A percentile compares a stretch with the other conserved stretches of the same genome.
Conservation (phyloP, 495 filamentous ascomycete species). For the Neurospora intermedia region DNA sequence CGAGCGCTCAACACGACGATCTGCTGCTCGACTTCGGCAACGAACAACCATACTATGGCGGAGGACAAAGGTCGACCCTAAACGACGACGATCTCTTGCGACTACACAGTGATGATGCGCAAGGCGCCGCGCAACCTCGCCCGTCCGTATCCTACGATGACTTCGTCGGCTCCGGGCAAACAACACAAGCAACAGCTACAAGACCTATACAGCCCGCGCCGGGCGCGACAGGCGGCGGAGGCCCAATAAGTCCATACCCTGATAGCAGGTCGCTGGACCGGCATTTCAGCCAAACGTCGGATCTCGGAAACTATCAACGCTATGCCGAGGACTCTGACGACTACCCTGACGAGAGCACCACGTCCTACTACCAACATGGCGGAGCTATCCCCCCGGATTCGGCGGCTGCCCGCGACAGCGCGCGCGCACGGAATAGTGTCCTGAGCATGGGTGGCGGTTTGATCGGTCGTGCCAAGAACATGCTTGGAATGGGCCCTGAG, state of each 20-base stretch:
- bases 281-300: slow-evolving; percentile 76
- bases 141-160: slow-evolving; percentile 90
- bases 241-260: slow-evolving; percentile 40
- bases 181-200: slow-evolving; percentile 5
- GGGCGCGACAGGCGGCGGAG: slow-evolving; percentile 15
- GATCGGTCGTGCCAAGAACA: slow-evolving; percentile 75
- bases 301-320: slow-evolving; percentile 72
- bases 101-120: slow-evolving; percentile 52
- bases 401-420: slow-evolving; percentile 37
- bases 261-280: slow-evolving; percentile 32
- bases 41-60: slow-evolving; percentile 57
- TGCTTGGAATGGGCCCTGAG: slow-evolving; percentile 72
- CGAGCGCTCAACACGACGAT: slow-evolving; percentile 48
- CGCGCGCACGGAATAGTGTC: slow-evolving; percentile 75
- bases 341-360: slow-evolving; percentile 59
- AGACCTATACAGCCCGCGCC: slow-evolving; percentile 22
- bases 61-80: slow-evolving; percentile 57
- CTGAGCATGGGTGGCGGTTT: slow-evolving; percentile 77
- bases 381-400: slow-evolving; percentile 37
- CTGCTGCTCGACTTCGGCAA: slow-evolving; percentile 66
- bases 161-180: slow-evolving; percentile 60
- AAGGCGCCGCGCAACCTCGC: slow-evolving; percentile 52
- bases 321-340: slow-evolving; percentile 81
- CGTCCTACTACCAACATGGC: slow-evolving; percentile 54
- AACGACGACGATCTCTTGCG: slow-evolving; percentile 69